Conservation (phyloP, 75 land plant genomes). For the Cupressus sempervirens region DNA sequence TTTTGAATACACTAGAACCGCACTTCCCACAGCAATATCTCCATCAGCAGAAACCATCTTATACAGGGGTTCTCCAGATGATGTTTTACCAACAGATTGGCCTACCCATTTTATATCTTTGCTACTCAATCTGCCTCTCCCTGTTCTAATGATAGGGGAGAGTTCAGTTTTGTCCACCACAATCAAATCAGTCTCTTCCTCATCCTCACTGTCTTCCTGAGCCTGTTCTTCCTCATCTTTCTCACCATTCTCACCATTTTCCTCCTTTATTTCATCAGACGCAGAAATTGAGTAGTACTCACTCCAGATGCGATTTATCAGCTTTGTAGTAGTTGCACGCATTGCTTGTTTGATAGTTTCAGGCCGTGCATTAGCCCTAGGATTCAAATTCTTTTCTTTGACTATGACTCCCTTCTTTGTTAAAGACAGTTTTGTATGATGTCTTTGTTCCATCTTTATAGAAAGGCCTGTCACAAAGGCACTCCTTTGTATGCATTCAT, state of each 20-base stretch:
- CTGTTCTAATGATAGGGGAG: neutral
- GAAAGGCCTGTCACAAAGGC: constrained; percentile 70
- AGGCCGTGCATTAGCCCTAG: constrained; percentile 61
- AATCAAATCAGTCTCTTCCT: constrained; percentile 17
- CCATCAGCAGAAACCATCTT: constrained; percentile 43
- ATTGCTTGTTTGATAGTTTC: constrained; percentile 56
- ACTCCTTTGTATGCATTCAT: constrained; percentile 61
- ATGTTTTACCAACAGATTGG: constrained; percentile 36
- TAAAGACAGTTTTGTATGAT: constrained; percentile 74
- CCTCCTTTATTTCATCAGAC: constrained; percentile 33
- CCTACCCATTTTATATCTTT: constrained; percentile 58
- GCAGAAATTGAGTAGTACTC: constrained; percentile 58
- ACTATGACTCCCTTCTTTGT: constrained; percentile 60
- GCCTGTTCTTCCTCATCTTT: constrained; percentile 50
- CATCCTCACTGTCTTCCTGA: constrained; percentile 53
- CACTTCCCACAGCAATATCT: constrained; percentile 46
- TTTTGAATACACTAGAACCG: constrained; percentile 51
- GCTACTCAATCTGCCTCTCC: constrained; percentile 2
- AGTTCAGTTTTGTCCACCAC: constrained; percentile 5
- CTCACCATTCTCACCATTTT: constrained; percentile 4
- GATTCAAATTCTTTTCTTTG: constrained; percentile 67
- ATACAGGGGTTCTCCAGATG: constrained; percentile 45
- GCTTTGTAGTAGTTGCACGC: constrained; percentile 87
- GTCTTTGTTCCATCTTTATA: constrained; percentile 80
- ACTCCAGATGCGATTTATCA: constrained; percentile 91